These are phyloP conservation scores for Aspergillus candidus DNA, from an alignment of 2,329 filamentous ascomycete species.

Conservation along the genomic window DNA sequence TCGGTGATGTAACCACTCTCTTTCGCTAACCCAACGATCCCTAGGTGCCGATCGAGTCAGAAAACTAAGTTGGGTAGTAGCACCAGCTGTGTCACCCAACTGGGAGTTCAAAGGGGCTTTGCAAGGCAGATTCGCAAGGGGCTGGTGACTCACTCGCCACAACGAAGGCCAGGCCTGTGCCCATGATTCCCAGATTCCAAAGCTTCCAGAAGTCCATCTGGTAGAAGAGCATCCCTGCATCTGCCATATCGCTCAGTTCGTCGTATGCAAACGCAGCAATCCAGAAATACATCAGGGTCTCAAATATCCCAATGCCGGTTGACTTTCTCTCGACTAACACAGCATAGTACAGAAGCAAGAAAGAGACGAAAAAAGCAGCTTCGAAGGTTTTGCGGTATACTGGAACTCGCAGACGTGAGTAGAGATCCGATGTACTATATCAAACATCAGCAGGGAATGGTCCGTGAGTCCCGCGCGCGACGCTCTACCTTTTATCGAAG, in stretches of 20 bases:
- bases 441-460: not conserved
- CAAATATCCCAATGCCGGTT: slow-evolving; percentile 58
- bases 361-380: slow-evolving; percentile 70
- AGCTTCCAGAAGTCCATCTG: slow-evolving; percentile 75
- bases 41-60: slow-evolving; percentile 33
- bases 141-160: slow-evolving; percentile 56
- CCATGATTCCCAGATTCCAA: slow-evolving; percentile 68
- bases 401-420: slow-evolving; percentile 70
- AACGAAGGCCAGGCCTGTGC: slow-evolving; percentile 65
- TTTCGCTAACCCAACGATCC: slow-evolving; percentile 60
- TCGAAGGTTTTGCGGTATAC: slow-evolving; percentile 82
- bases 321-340: slow-evolving; percentile 71
- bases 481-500: slow-evolving; percentile 55
- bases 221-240: slow-evolving; percentile 83
- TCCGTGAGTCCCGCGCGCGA: not conserved
- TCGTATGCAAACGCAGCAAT: slow-evolving; percentile 84
- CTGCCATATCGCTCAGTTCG: slow-evolving; percentile 74
- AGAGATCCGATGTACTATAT: slow-evolving; percentile 59
- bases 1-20: slow-evolving; percentile 61
- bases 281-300: slow-evolving; percentile 76
- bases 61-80: not conserved
- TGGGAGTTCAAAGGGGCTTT: not conserved
- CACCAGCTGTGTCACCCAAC: not conserved
- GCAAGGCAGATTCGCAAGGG: slow-evolving; percentile 18
- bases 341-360: slow-evolving; percentile 77